Evolutionary conservation across 1,284 basidiomycete genomes (phyloP).

Genomic region (Chalciporus sp.): DNA sequence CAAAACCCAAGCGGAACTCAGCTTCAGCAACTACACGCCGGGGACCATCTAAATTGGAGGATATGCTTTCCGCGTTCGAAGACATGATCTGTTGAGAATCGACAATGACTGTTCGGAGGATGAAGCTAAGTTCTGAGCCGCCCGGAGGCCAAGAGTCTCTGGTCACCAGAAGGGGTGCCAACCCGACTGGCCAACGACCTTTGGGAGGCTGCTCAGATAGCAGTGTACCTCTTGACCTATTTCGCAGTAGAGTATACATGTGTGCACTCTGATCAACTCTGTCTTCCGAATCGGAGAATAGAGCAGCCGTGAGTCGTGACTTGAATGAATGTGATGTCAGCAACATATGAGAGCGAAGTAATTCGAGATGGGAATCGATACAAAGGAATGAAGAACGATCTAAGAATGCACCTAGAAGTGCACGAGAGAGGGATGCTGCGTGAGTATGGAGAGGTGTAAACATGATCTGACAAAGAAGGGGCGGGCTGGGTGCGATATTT

Average conservation of each 20-base stretch:
- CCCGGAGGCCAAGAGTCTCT: conserved; percentile 82
- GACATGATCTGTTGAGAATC: conserved; percentile 58
- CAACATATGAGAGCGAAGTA: conserved; percentile 72
- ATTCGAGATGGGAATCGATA: conserved; percentile 60
- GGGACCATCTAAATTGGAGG: conserved; percentile 21
- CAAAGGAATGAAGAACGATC: conserved; percentile 55
- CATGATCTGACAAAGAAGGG: conserved; percentile 58
- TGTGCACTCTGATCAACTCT: conserved; percentile 41
- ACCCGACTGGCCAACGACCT: conserved; percentile 66
- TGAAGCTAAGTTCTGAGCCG: conserved; percentile 80
- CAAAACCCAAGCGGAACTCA: conserved; percentile 80
- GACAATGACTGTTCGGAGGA: conserved; percentile 77
- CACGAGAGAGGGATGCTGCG: conserved; percentile 57
- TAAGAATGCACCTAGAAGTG: conserved; percentile 63
- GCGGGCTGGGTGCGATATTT: conserved; percentile 61
- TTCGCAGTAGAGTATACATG: conserved; percentile 39
- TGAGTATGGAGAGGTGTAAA: conserved; percentile 60
- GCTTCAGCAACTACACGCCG: conserved; percentile 58
- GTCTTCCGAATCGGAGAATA: conserved; percentile 69
- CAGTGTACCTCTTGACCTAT: conserved; percentile 25
- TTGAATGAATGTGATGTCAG: conserved; percentile 69
- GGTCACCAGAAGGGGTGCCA: conserved; percentile 71
- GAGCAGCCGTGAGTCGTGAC: conserved; percentile 57
- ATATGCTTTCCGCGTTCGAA: neutral
- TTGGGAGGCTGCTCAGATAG: conserved; percentile 9